Evolutionary conservation across 345 rosid species (phyloP), one percentile per base, ranked within the genome.

Genomic region (Firmiana major): DNA sequence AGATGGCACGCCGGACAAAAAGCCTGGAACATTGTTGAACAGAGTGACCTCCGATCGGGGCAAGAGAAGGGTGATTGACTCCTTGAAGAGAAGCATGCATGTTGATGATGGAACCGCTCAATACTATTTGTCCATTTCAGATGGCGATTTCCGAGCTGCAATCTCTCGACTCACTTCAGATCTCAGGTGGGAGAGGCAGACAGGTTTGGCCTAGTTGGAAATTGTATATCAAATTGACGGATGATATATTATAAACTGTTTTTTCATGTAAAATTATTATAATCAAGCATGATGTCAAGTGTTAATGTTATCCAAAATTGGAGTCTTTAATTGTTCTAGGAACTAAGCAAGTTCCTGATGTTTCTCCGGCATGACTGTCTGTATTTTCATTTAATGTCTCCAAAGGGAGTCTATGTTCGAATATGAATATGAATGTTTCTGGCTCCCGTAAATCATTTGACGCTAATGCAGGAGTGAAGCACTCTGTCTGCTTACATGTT

Each of bases 81-180:
- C 96, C 9, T 69, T 94, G 54, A 91, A 81, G 84, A 88, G 98
- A 89, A 91, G 97, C 86, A 93, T 91, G 99, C 96, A 84, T 42
- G 97, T 90, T 7, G 96, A 95, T 75, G 98, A 90, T 80, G 96
- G 87, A 74, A 95, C 98, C 40, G 97, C 93, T 60, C 87, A 79
- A 58, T 95, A 95, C 84, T 95, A 95, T 75, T 80, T 90, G 81
- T 87, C 96, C 66, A 82, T 95, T 9, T 89, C 97, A 21, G 84
- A 90, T 65, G 96, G 97, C 2, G 86, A 89, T 64, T 98, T 90
- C 0, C 89, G 97, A 17, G 91, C 92, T 66, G 97, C 99, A 1
- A 82, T 95, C 75, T 86, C 87, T 0, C 80, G 90, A 60, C 89
- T 86, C 85, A 90, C 97, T 0, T 79, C 88, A 26, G 99, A 95